Base-by-base conservation (phyloP, 78 protist species). In the Trichosphaerium sp. region DNA sequence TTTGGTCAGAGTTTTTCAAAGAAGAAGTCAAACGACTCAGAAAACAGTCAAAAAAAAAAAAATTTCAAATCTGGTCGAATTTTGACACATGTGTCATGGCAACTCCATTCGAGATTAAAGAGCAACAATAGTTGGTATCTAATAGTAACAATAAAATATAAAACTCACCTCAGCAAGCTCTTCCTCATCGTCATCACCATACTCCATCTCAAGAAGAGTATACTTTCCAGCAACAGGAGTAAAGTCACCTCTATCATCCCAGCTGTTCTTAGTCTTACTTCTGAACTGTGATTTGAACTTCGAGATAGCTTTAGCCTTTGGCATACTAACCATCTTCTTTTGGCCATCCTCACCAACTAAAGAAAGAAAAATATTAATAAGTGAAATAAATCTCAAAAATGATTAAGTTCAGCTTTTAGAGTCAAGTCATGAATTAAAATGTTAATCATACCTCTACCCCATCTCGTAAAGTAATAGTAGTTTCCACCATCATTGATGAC, bases 381-480 rank as follows among this genome's bases (percentile, higher is more conserved):
- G n/a, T n/a, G n/a, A n/a, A n/a, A n/a, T n/a, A n/a, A n/a, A n/a
- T n/a, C n/a, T n/a, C n/a, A n/a, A n/a, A n/a, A n/a, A n/a, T n/a
- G n/a, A n/a, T n/a, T n/a, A n/a, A n/a, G n/a, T n/a, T n/a, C n/a
- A n/a, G n/a, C n/a, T n/a, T n/a, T n/a, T n/a, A n/a, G n/a, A n/a
- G n/a, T n/a, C n/a, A n/a, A n/a, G n/a, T n/a, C 1, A 23, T 12
- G 51, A 41, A 11, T 15, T 8, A n/a, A 4, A 32, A 43, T 28
- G 26, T 52, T 37, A 29, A 58, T 47, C 26, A 47, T 66, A 65
- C 7, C 8, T 1, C 75, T 74, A 26, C 80, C 80, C 80, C 80
- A 74, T 37, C 71, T 63, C 34, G 58, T 55, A 57, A 39, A 74
- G 18, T 21, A 34, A 10, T 1, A 34, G 52, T 74, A 64, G 18